A percentile compares a stretch with the other conserved stretches of the same genome.
Conservation (phyloP, 495 filamentous ascomycete genomes). For the Amphirosellinia nigrospora region DNA sequence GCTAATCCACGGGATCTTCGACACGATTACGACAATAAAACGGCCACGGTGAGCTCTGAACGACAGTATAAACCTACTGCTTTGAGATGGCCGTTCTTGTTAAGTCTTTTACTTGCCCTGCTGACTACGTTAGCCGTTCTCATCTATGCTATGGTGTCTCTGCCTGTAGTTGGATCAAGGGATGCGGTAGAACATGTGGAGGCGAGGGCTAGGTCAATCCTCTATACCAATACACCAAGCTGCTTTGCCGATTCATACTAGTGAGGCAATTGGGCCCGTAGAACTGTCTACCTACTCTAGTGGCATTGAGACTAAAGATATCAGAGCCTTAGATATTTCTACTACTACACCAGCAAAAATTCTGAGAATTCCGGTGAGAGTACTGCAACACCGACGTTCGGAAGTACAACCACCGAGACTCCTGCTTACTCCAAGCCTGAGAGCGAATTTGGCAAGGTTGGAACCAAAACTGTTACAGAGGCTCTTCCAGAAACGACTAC, state of each 20-base stretch:
- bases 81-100: conserved; percentile 45
- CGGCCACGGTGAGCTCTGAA: not conserved
- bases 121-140: conserved; percentile 32
- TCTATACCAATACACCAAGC: no score
- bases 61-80: conserved; percentile 41
- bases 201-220: not conserved
- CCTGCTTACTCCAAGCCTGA: no score
- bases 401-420: not conserved
- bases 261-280: no score
- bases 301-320: no score
- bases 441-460: conserved; percentile 15
- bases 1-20: not conserved
- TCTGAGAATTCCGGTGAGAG: not conserved
- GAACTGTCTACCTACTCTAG: no score
- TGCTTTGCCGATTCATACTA: no score
- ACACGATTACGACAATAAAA: not conserved
- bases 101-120: conserved; percentile 28
- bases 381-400: not conserved
- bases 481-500: conserved; percentile 11
- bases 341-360: no score
- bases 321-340: no score
- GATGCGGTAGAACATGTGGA: conserved; percentile 1
- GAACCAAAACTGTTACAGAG: conserved; percentile 3
- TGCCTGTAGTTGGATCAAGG: conserved; percentile 32
- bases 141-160: conserved; percentile 32